These are phyloP conservation scores for Cyclotella choctawhatcheeana DNA, from an alignment of 108 stramenopile genomes.

Conservation along the genomic window DNA sequence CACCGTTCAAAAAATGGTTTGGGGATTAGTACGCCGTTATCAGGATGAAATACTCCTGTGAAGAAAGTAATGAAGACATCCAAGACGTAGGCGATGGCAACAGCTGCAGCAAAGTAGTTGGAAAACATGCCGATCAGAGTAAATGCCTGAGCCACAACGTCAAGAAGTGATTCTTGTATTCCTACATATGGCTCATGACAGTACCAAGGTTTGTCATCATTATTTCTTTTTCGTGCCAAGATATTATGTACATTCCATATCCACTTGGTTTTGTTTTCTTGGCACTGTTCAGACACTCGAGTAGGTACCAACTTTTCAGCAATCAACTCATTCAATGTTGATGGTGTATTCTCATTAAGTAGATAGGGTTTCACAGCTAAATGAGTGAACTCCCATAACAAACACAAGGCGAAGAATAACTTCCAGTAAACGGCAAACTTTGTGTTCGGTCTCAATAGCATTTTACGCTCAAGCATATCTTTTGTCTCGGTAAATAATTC, in stretches of 20 bases:
- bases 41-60: conserved; percentile 6
- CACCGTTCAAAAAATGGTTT: conserved; percentile 1
- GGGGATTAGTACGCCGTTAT: background rate
- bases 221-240: background rate
- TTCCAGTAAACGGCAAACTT: conserved; percentile 1
- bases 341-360: background rate
- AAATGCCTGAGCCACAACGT: background rate
- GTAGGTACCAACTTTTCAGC: conserved; percentile 6
- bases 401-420: conserved; percentile 1
- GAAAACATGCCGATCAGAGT: background rate
- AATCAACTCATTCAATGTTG: background rate
- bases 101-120: background rate
- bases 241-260: background rate
- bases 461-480: background rate
- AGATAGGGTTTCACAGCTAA: background rate
- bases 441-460: background rate
- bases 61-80: conserved; percentile 4
- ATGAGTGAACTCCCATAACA: background rate
- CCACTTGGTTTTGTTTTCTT: background rate
- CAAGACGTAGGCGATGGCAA: background rate
- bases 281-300: background rate
- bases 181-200: background rate
- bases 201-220: conserved; percentile 2
- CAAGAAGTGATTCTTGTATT: background rate
- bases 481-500: background rate